Percentiles rank a stretch among this genome's conserved stretches.
phyloP scores from a whole-genome alignment of 179 eudicot genomes.

The Monotropa hypopitys region DNA sequence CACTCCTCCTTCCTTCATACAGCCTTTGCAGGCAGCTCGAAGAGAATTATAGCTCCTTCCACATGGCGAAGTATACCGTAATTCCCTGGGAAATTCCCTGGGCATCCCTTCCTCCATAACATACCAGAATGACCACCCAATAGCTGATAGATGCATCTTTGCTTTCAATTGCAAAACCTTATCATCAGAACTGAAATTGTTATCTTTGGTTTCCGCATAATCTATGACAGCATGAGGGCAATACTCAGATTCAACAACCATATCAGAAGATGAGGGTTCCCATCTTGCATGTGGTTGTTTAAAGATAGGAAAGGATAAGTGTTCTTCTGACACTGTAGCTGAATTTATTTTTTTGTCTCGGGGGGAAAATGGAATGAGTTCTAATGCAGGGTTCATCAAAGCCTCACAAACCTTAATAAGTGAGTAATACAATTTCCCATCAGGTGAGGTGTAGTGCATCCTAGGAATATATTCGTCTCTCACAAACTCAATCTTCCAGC shows the following conservation, averaged over 20 bases:
- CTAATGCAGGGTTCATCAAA: background rate
- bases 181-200: background rate
- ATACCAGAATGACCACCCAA: constrained; percentile 57
- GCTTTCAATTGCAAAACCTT: constrained; percentile 23
- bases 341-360: background rate
- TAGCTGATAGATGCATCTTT: constrained; percentile 47
- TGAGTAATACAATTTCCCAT: constrained; percentile 20
- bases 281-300: background rate
- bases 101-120: constrained; percentile 10
- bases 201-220: constrained; percentile 9
- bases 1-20: constrained; percentile 13
- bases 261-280: background rate
- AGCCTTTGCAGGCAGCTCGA: constrained; percentile 35
- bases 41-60: constrained; percentile 35
- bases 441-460: constrained; percentile 47
- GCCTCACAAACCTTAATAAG: constrained; percentile 20
- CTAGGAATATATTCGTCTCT: background rate
- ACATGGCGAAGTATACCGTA: constrained; percentile 40
- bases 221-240: constrained; percentile 38
- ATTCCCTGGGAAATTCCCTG: constrained; percentile 27
- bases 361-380: background rate
- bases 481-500: constrained; percentile 39
- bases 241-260: constrained; percentile 29
- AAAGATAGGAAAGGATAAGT: background rate
- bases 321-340: constrained; percentile 6